These are phyloP conservation scores for Phialemonium atrogriseum DNA, from an alignment of 2,329 filamentous ascomycete genomes.

Conservation along the genomic window DNA sequence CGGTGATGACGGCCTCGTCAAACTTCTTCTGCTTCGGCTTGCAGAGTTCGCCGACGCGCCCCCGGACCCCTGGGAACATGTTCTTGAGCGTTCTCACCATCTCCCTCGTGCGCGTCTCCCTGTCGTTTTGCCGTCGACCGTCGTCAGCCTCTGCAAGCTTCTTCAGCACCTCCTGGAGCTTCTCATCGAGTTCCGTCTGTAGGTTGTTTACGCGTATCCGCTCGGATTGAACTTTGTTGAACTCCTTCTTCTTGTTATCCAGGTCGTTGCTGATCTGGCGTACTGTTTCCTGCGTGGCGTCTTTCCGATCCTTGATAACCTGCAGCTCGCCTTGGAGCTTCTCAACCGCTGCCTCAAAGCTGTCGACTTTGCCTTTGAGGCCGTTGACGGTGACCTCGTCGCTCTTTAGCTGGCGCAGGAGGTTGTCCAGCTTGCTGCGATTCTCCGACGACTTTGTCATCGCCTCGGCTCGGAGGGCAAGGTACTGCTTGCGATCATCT, in stretches of 20 bases:
- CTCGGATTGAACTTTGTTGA: constrained; percentile 78
- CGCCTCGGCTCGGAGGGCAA: constrained; percentile 73
- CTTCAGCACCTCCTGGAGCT: constrained; percentile 70
- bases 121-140: constrained; percentile 76
- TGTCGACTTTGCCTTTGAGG: constrained; percentile 80
- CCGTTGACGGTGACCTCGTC: constrained; percentile 88
- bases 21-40: constrained; percentile 97
- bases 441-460: constrained; percentile 74
- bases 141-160: constrained; percentile 82
- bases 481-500: constrained; percentile 83
- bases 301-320: constrained; percentile 60
- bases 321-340: constrained; percentile 66
- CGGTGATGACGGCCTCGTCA: constrained; percentile 84
- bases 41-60: constrained; percentile 83
- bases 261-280: constrained; percentile 70
- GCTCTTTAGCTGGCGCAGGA: constrained; percentile 82
- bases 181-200: constrained; percentile 84
- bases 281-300: constrained; percentile 51
- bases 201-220: constrained; percentile 72
- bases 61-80: constrained; percentile 85
- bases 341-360: constrained; percentile 62
- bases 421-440: constrained; percentile 74
- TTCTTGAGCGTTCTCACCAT: constrained; percentile 80
- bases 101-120: constrained; percentile 71
- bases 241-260: constrained; percentile 80